phyloP scores from a whole-genome alignment of 176 grass and related monocot genomes.

The Ananas comosus region DNA sequence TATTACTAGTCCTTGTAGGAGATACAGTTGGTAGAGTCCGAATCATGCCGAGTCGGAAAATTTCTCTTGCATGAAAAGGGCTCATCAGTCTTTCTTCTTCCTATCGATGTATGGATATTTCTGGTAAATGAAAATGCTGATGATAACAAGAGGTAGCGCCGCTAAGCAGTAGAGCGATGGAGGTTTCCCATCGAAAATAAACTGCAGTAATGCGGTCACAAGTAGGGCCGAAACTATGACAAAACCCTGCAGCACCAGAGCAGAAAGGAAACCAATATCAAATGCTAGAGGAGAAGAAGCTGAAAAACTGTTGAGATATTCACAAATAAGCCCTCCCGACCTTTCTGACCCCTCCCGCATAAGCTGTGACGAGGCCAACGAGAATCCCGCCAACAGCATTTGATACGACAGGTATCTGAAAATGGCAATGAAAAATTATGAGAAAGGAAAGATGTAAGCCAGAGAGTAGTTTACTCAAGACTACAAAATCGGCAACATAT shows the following conservation, averaged over 20 bases:
- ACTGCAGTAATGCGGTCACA: conserved; percentile 75
- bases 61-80: conserved; percentile 9
- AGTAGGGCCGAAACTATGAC: conserved; percentile 91
- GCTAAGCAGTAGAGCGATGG: conserved; percentile 71
- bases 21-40: not conserved
- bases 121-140: conserved; percentile 97
- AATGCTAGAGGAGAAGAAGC: not conserved
- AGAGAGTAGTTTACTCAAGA: too few relatives aligned
- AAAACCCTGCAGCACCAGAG: conserved; percentile 71
- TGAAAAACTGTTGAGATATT: not conserved
- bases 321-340: conserved; percentile 23
- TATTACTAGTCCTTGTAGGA: not conserved
- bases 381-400: conserved; percentile 96
- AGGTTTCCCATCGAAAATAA: conserved; percentile 75
- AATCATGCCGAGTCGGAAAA: conserved; percentile 7
- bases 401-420: conserved; percentile 69
- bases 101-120: conserved; percentile 72
- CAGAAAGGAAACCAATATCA: conserved; percentile 2
- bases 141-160: conserved; percentile 63
- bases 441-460: not conserved
- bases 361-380: conserved; percentile 94
- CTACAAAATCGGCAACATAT: not conserved
- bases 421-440: conserved; percentile 1
- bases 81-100: conserved; percentile 79
- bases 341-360: conserved; percentile 92